A percentile compares a stretch with the other conserved stretches of the same genome.
These are phyloP conservation scores for Schizothecium vesticola DNA, from an alignment of 495 filamentous ascomycete species.

Conservation along the genomic window DNA sequence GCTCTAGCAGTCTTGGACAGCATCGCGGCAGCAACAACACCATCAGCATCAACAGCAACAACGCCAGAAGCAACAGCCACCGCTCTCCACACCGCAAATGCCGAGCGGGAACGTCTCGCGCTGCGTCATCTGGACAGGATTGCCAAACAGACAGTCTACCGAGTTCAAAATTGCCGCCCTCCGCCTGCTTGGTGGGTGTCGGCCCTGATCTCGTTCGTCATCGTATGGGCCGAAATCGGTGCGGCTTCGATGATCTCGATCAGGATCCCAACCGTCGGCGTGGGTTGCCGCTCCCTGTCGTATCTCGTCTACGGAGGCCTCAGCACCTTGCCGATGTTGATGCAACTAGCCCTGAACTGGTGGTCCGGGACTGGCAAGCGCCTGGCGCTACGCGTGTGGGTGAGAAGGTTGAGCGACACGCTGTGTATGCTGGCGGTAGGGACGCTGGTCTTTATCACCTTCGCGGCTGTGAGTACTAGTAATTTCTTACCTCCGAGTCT, in stretches of 20 bases:
- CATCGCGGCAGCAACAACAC: slow-evolving; percentile 13
- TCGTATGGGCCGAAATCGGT: slow-evolving; percentile 28
- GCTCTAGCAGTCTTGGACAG: slow-evolving; percentile 41
- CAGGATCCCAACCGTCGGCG: slow-evolving; percentile 43
- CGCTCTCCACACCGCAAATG: neutral
- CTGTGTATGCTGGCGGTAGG: neutral
- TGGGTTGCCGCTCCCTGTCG: slow-evolving; percentile 44
- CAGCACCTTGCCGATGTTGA: slow-evolving; percentile 12
- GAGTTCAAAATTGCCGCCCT: neutral
- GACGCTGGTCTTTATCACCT: slow-evolving; percentile 12
- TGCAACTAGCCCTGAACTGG: too few relatives aligned
- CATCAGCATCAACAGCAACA: too few relatives aligned
- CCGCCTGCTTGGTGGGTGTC: neutral
- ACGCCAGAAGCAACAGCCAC: too few relatives aligned
- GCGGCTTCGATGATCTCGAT: slow-evolving; percentile 41
- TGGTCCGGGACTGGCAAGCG: too few relatives aligned
- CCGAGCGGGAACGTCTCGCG: too few relatives aligned
- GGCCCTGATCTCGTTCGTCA: slow-evolving; percentile 20
- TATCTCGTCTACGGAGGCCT: slow-evolving; percentile 41
- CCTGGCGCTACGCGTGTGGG: too few relatives aligned
- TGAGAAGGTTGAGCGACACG: slow-evolving; percentile 11
- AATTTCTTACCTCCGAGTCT: too few relatives aligned
- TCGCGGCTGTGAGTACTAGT: slow-evolving; percentile 14
- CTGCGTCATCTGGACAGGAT: too few relatives aligned
- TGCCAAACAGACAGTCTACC: too few relatives aligned